Conservation (phyloP, 176 grass and related monocot genomes). For the Juncus inflexus region DNA sequence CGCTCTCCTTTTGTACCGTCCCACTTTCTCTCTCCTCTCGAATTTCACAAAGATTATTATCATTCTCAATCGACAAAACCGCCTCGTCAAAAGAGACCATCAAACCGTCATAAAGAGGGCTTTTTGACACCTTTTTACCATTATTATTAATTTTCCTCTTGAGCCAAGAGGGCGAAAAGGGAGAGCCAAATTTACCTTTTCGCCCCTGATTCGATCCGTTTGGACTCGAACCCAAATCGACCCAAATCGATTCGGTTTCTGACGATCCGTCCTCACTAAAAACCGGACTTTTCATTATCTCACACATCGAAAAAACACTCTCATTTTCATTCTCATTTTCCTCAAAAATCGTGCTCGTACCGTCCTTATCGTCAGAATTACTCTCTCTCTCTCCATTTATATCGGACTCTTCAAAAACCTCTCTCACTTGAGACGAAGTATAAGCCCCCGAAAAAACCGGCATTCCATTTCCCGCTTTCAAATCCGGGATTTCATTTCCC, state of each 20-base stretch:
- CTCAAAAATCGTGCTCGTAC: constrained; percentile 90
- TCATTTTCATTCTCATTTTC: constrained; percentile 55
- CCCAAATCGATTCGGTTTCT: constrained; percentile 73
- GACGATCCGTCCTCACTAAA: constrained; percentile 97
- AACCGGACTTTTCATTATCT: constrained; percentile 91
- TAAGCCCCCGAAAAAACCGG: constrained; percentile 97
- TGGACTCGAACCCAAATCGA: constrained; percentile 95
- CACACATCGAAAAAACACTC: constrained; percentile 47
- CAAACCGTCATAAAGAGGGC: constrained; percentile 72
- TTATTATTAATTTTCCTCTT: constrained; percentile 66
- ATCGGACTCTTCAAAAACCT: constrained; percentile 85
- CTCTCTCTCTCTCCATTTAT: constrained; percentile 59
- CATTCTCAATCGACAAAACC: constrained; percentile 83
- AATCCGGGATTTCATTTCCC: constrained; percentile 15
- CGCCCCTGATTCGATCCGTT: constrained; percentile 44
- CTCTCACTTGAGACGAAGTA: constrained; percentile 89
- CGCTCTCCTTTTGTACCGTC: constrained; percentile 67
- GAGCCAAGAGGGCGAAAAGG: constrained; percentile 88
- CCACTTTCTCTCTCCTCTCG: constrained; percentile 63
- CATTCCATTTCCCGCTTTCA: constrained; percentile 38
- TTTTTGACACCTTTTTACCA: constrained; percentile 81
- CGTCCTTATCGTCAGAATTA: constrained; percentile 88
- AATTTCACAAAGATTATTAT: constrained; percentile 67
- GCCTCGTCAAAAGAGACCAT: constrained; percentile 95
- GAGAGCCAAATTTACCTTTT: constrained; percentile 86